Base-by-base conservation (phyloP, 2,329 filamentous ascomycete genomes). In the Botryosphaeria agaves region DNA sequence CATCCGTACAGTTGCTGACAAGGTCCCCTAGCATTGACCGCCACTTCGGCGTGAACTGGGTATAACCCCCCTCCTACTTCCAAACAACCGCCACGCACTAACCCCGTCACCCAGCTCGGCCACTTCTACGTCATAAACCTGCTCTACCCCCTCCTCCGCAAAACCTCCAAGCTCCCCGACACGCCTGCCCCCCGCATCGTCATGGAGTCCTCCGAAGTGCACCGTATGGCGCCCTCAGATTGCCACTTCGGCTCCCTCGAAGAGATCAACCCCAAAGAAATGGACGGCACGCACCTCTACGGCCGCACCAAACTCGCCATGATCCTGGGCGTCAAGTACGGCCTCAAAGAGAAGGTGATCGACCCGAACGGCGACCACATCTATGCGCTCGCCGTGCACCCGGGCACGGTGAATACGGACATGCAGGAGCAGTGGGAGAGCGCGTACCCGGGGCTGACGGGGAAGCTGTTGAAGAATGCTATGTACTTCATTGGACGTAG, bases 341-440 rank as follows among this genome's bases (percentile, higher is more conserved):
- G 56, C 0, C 34, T 62, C 16, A 34, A 50, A 0, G 51, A 53
- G 2, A 47, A 48, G 26, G 57, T 62, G 5, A 58, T 62, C 27
- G 52, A 55, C 32, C 45, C 51, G 1, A 57, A 59, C 23, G 41
- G 44, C 3, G 56, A 62, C 29, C 44, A 48, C 4, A 51, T 61
- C 12, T 56, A 51, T 34, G 55, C 54, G 1, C 32, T 59, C 16
- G 45, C 53, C 3, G 55, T 61, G 1, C 56, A 62, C 32, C 57
- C 57, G 3, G 55, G 55, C 7, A n/a, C 14, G 56, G 56, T 60
- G 14, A 60, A 56, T 5, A 60, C 57, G 0, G 46, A 47, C 3
- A 59, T 60, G 50, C 55, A 60, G 31, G 45, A 59, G 30, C 56
- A 61, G 33, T 61, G 55, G 55, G 59, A 61, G 34, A 53, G 57